A percentile compares a stretch with the other conserved stretches of the same genome.
Evolutionary conservation across 768 basidiomycete genomes (phyloP).

Genomic region (Calocera viscosa): DNA sequence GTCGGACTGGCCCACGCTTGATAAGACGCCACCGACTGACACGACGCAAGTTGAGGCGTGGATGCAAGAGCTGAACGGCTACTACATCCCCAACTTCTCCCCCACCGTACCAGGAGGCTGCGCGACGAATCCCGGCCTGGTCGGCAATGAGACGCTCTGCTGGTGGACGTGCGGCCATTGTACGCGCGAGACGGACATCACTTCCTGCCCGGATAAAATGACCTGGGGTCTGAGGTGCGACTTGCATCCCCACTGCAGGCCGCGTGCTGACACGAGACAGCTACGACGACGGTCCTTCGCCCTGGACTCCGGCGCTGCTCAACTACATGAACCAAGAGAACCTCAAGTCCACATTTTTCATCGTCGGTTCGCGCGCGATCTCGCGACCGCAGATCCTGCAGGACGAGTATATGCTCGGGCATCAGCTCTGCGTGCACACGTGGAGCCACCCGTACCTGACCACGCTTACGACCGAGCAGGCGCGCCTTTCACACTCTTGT

Average conservation of each 20-base stretch:
- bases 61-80: slow-evolving; percentile 64
- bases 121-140: slow-evolving; percentile 40
- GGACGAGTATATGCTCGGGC: slow-evolving; percentile 59
- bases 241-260: background rate
- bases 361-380: slow-evolving; percentile 69
- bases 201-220: slow-evolving; percentile 51
- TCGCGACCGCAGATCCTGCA: slow-evolving; percentile 58
- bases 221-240: slow-evolving; percentile 37
- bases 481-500: background rate
- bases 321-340: slow-evolving; percentile 49
- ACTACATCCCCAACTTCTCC: slow-evolving; percentile 48
- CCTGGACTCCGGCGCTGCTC: slow-evolving; percentile 61
- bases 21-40: slow-evolving; percentile 46
- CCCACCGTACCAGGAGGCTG: slow-evolving; percentile 44
- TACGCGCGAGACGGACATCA: slow-evolving; percentile 50
- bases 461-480: background rate
- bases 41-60: slow-evolving; percentile 52
- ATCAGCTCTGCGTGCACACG: slow-evolving; percentile 63
- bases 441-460: slow-evolving; percentile 25
- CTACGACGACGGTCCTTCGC: slow-evolving; percentile 74
- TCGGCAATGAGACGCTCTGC: slow-evolving; percentile 42
- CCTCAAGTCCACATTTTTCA: slow-evolving; percentile 76
- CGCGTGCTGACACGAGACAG: background rate
- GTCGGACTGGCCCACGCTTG: slow-evolving; percentile 52
- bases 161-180: slow-evolving; percentile 80